Evolutionary conservation across 306 rosid species (phyloP), one percentile per base, ranked within the genome.

Genomic region (Hippophae gyantsensis): DNA sequence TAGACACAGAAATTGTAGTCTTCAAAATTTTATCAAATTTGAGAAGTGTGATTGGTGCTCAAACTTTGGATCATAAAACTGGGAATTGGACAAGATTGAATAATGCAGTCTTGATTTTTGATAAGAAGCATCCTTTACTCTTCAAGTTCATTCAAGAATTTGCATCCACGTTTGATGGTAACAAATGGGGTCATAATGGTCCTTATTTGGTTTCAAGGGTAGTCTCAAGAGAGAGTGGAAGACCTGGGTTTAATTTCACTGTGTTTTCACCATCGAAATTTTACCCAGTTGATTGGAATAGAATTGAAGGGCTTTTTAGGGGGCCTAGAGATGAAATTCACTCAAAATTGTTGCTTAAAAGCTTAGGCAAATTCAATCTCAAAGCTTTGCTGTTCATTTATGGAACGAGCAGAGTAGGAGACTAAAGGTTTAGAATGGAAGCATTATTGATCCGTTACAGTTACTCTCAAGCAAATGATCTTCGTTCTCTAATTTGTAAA

Each of bases 151-250:
- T 92, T 61, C 63, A 85, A 52, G 98, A 92, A 76, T 92, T 92
- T 61, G 84, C 89, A 3, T 81, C 77, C 26, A 87, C 98, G 3
- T 92, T 85, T 64, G 81, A 92, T 68, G 98, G 98, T 50, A 85
- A 82, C 81, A 92, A 79, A 65, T 92, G 98, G 98, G 98, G 98
- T 10, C 96, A 92, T 60, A 92, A 92, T 52, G 98, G 98, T 10
- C 98, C 98, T 43, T 92, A 92, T 69, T 45, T 92, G 52, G 95
- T 92, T 18, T 92, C 98, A 1, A 83, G 98, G 60, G 98, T 92
- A 3, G 87, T 87, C 3, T 76, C 95, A 2, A 78, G 96, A 60
- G 65, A 87, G 49, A 67, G 65, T 50, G 79, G 64, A 65, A 76
- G 62, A 42, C 69, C 71, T 2, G 89, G 78, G 32, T 83, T 68